Base-by-base conservation (phyloP, 805 yeast species). In the Vanderwaltozyma polyspora region DNA sequence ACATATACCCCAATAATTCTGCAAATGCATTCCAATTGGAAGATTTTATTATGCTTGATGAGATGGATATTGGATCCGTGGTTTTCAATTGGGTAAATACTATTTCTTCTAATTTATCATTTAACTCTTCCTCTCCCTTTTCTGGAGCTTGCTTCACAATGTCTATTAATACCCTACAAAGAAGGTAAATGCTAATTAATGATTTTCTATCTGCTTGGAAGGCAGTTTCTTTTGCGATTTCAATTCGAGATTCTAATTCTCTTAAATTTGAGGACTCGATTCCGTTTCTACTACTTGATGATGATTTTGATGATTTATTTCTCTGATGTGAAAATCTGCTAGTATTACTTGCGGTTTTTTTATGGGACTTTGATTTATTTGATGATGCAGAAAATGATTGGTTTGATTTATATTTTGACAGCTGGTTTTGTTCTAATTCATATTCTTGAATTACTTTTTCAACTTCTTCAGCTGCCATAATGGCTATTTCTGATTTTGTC, bases 1-100 rank as follows among this genome's bases (percentile, higher is more conserved):
- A 83, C 94, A 93, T 86, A 43, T 76, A 78, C 1, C 98, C 98
- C 27, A 93, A 59, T 6, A 91, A 63, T 41, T 81, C 82, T 0
- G 97, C 94, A 56, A 91, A 78, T 24, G 87, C 67, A 48, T 82
- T 79, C 97, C 97, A 91, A 54, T 91, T 91, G 0, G 95, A 85
- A 6, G 91, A 77, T 37, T 94, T 71, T 3, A 89, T 83, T 17
- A 76, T 63, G 29, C 84, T 77, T 2, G 78, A 68, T 6, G 82
- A 70, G 4, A 79, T 67, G 14, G 73, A 53, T 25, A 64, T 62
- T 0, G 95, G 94, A 49, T 91, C 96, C 1, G 94, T 84, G 3
- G 87, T 76, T 44, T 82, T 75, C 36, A 91, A 62, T 56, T 91
- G 96, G 12, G 84, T 77, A 62, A 85, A 91, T 19, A 89, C 93